These are phyloP conservation scores for Piper betle DNA, from an alignment of 164 flowering plant species.

Conservation along the genomic window DNA sequence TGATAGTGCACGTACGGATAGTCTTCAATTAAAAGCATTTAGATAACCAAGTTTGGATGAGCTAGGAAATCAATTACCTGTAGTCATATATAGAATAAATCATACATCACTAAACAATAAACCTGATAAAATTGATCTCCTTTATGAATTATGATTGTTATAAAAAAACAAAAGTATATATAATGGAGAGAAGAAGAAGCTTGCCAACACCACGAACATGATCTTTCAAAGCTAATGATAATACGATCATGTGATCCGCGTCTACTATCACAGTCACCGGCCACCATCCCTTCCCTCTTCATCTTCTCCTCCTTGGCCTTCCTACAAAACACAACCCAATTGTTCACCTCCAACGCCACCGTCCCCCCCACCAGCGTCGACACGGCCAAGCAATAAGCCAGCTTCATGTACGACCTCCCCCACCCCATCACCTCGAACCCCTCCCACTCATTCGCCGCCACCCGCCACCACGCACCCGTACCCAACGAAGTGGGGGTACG, in stretches of 20 bases:
- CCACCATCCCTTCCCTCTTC: conserved; percentile 59
- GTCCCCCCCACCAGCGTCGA: conserved; percentile 60
- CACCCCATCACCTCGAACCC: conserved; percentile 79
- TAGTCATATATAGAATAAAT: no score
- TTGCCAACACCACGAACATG: not conserved
- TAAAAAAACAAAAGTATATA: no score
- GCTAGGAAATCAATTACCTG: no score
- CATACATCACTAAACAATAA: no score
- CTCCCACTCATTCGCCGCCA: conserved; percentile 76
- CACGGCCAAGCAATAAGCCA: conserved; percentile 55
- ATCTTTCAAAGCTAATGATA: not conserved
- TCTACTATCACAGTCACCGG: conserved; percentile 26
- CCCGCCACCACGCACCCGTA: conserved; percentile 82
- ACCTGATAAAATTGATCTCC: no score
- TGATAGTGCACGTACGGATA: no score
- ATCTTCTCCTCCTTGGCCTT: conserved; percentile 78
- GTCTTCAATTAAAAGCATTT: no score
- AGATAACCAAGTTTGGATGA: no score
- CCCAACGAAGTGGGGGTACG: conserved; percentile 97
- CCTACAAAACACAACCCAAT: conserved; percentile 88
- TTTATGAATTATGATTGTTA: no score
- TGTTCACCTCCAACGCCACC: conserved; percentile 72
- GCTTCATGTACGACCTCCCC: conserved; percentile 42
- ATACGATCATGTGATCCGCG: not conserved
- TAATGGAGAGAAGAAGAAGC: no score